Evolutionary conservation across 1,284 basidiomycete species (phyloP).

Genomic region (Microbotryum silenes-acaulis): DNA sequence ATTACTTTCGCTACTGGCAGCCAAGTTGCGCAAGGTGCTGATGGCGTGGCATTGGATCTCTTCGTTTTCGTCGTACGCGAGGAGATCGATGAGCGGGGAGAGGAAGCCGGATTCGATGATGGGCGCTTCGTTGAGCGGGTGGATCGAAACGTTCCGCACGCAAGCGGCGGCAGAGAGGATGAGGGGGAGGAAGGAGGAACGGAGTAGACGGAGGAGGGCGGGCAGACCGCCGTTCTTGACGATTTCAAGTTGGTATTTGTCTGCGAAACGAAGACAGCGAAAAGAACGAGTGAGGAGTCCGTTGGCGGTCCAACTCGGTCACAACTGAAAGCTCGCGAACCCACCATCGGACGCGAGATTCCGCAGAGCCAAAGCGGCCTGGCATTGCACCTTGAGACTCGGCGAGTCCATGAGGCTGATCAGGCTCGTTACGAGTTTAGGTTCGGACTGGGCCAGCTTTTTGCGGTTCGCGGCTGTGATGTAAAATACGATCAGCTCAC

Average conservation of each 20-base stretch:
- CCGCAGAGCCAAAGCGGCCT: conserved; percentile 89
- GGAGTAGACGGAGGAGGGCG: conserved; percentile 84
- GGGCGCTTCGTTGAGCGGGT: conserved; percentile 95
- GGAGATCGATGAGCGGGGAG: conserved; percentile 86
- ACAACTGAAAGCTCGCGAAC: conserved; percentile 25
- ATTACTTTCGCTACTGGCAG: conserved; percentile 96
- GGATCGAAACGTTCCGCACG: conserved; percentile 97
- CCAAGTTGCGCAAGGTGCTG: conserved; percentile 90
- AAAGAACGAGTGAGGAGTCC: background rate
- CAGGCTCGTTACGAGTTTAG: conserved; percentile 87
- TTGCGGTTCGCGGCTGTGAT: conserved; percentile 71
- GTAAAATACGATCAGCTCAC: conserved; percentile 1
- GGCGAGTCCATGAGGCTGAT: conserved; percentile 96
- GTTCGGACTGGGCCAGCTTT: conserved; percentile 90
- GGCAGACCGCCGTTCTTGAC: conserved; percentile 91
- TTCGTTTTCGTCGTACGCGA: conserved; percentile 98
- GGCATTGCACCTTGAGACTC: conserved; percentile 97
- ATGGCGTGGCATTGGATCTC: conserved; percentile 99
- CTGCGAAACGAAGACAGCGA: conserved; percentile 43
- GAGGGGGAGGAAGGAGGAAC: conserved; percentile 96
- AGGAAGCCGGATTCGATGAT: conserved; percentile 99
- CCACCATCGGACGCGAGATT: conserved; percentile 95
- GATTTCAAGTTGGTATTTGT: conserved; percentile 99
- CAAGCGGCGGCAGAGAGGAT: conserved; percentile 98
- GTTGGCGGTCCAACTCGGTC: background rate